Percentiles rank a stretch among this genome's conserved stretches.
Evolutionary conservation across 169 alveolate species (phyloP).

Genomic region (Cryptosporidium xiaoi): DNA sequence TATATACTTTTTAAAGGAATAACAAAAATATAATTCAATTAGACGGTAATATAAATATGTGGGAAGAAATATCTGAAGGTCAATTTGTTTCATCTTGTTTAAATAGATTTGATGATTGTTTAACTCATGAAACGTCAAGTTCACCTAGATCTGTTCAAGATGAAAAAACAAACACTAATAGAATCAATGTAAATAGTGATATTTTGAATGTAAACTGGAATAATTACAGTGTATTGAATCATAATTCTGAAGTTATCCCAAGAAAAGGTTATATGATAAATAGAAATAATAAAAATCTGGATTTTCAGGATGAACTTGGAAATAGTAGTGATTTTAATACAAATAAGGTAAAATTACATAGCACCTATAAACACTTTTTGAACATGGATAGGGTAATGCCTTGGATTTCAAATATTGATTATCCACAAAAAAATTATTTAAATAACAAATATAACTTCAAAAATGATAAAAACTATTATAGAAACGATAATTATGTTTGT

Average conservation of each 20-base stretch:
- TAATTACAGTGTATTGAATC: too few relatives aligned
- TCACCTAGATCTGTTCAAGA: slow-evolving; percentile 8
- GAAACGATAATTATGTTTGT: background rate
- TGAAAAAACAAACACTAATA: too few relatives aligned
- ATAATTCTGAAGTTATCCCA: too few relatives aligned
- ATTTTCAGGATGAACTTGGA: background rate
- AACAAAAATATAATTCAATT: background rate
- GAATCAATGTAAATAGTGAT: too few relatives aligned
- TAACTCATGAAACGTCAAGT: slow-evolving; percentile 14
- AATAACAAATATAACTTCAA: background rate
- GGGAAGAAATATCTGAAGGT: slow-evolving; percentile 27
- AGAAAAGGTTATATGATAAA: too few relatives aligned
- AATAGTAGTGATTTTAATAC: background rate
- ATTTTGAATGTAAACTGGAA: too few relatives aligned
- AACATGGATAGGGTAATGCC: slow-evolving; percentile 67
- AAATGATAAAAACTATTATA: background rate
- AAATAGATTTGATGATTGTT: slow-evolving; percentile 52
- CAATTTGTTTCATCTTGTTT: slow-evolving; percentile 24
- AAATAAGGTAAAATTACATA: slow-evolving; percentile 18
- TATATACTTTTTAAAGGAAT: background rate
- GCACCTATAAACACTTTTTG: slow-evolving; percentile 25
- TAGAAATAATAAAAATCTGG: background rate
- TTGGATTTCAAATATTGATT: slow-evolving; percentile 46
- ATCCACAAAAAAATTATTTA: background rate
- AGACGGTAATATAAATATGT: slow-evolving; percentile 13